Base-by-base conservation (phyloP, 106 monocot species). In the Dioscorea zingiberensis region DNA sequence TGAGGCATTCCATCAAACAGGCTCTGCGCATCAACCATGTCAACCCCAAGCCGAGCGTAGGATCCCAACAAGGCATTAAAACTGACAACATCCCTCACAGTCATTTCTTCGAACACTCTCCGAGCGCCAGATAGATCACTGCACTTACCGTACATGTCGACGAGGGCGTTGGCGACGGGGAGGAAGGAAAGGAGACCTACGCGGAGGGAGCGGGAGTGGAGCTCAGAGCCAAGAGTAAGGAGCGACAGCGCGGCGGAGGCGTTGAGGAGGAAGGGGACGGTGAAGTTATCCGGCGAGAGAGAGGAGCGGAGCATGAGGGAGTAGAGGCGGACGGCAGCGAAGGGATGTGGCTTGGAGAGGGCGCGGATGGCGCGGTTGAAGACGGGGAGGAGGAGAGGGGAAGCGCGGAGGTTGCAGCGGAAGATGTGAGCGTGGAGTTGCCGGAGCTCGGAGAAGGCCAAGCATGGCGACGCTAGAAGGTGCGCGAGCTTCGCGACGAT, bases 131-230 rank as follows among this genome's bases (percentile, higher is more conserved):
- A 23, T 28, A 78, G 69, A 17, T 21, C 47, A 21, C 60, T 19
- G 63, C 84, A 85, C 48, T 85, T 85, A 15, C 67, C 76, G 51
- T 85, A 85, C 74, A 85, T 73, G 56, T 77, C 80, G 28, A 85
- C 14, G 16, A 85, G 80, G 28, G 84, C 84, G 48, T 85, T 85
- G 58, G 73, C 66, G 18, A 78, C 71, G 18, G 61, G 81, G 51
- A 81, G 58, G 30, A 44, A 54, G 29, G 44, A 0, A 44, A 17
- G 59, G 58, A 65, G 66, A 30, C 81, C 81, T n/a, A 68, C 10
- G 26, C 58, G 55, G 46, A 68, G 27, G 27, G 60, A 29, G 29
- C 76, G 62, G 58, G 68, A 69, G 48, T 81, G 81, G 58, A 81
- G 58, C 69, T 81, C 76, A 1, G 48, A 10, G 58, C 81, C 81